Evolutionary conservation across 108 stramenopile genomes (phyloP), one percentile per base, ranked within the genome.

Genomic region (Parmales sp.): DNA sequence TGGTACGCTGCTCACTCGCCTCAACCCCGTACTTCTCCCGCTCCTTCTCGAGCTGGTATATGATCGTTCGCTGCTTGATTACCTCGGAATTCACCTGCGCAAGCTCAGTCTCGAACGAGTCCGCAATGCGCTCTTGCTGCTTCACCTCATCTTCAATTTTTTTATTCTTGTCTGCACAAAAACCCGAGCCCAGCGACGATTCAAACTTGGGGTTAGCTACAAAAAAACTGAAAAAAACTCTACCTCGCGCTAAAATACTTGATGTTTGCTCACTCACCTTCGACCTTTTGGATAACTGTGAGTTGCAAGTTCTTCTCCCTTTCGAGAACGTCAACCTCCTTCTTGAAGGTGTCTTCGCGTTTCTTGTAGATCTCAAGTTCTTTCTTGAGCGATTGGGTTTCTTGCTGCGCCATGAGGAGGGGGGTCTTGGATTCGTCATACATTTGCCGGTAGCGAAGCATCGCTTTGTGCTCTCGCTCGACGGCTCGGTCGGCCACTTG

Each of bases 1-100:
- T 71, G 25, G 71, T 67, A 69, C 76, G 79, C 26, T 78, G 75
- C 60, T 87, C 86, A 43, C 66, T 72, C 0, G 82, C 75, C 74
- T 90, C 86, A 43, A 71, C 72, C 28, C 86, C 82, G 60, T 85
- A 74, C 65, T 79, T 74, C 73, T 86, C 86, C 22, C 87, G 78
- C 64, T 88, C 87, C 44, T 82, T 83, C 80, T 88, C 87, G 13
- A 86, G 69, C 45, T 84, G 81, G 45, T 76, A 80, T 23, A 84
- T 72, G 51, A 69, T 45, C 60, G 80, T 82, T 37, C 77, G 70
- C 65, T 76, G 66, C 41, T 76, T 77, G 29, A 38, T 41, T 5
- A 39, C 29, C 45, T 76, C 71, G 72, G 65, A 70, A 38, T 78
- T 86, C 51, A 79, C 79, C 54, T 74, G 70, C 1, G 69, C 66